Conservation (phyloP, 331 rosid species). For the Arachis monticola region DNA sequence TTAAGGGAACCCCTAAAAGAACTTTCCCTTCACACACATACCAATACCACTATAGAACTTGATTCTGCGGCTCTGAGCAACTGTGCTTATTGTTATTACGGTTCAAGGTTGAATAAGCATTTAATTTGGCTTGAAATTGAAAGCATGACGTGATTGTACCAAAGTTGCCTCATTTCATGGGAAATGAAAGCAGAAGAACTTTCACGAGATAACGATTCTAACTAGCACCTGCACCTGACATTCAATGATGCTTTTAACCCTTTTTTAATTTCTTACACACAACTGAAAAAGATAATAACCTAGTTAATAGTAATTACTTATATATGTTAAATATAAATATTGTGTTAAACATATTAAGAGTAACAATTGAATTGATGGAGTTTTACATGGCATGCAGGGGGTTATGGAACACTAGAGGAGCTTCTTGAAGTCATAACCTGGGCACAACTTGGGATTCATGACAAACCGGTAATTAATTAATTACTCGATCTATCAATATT, state of each 20-base stretch:
- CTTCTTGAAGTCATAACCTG: conserved; percentile 98
- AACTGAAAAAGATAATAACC: too few species aligned
- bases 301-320: too few species aligned
- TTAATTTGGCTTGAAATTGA: conserved; percentile 38
- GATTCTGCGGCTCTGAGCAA: conserved; percentile 49
- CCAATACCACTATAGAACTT: conserved; percentile 56
- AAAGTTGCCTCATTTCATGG: conserved; percentile 43
- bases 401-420: conserved; percentile 98
- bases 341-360: conserved; percentile 7
- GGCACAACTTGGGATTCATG: conserved; percentile 99
- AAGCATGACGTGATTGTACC: conserved; percentile 42
- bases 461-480: conserved; percentile 75
- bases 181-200: conserved; percentile 42
- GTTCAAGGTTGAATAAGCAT: conserved; percentile 43
- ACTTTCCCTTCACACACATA: conserved; percentile 47
- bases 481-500: too few species aligned
- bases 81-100: conserved; percentile 43
- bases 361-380: too few species aligned
- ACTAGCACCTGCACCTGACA: conserved; percentile 62
- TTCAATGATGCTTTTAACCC: conserved; percentile 48
- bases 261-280: too few species aligned
- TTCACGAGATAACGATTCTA: conserved; percentile 51
- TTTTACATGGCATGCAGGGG: conserved; percentile 63
- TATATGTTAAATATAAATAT: too few species aligned
- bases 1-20: neutral